Conservation (phyloP, 208 protist genomes). For the Leptomonas seymouri region DNA sequence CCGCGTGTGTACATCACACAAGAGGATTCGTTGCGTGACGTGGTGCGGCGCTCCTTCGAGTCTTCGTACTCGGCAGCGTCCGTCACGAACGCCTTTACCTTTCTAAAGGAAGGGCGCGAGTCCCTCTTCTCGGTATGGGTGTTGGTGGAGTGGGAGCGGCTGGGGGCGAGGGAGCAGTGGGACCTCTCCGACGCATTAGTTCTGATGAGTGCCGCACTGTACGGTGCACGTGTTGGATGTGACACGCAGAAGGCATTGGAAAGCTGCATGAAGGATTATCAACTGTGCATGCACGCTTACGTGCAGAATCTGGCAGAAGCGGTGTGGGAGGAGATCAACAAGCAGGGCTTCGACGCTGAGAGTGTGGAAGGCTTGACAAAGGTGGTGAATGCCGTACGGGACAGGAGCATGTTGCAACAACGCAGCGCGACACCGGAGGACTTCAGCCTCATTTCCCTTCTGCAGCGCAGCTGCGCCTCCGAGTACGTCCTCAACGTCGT, state of each 20-base stretch:
- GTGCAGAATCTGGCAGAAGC: slow-evolving; percentile 21
- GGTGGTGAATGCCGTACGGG: slow-evolving; percentile 18
- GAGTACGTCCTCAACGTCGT: slow-evolving; percentile 58
- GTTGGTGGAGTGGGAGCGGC: slow-evolving; percentile 45
- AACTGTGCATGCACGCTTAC: slow-evolving; percentile 19
- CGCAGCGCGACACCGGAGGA: slow-evolving; percentile 43
- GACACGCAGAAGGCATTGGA: slow-evolving; percentile 3
- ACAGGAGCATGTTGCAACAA: slow-evolving; percentile 24
- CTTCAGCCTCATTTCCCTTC: slow-evolving; percentile 42
- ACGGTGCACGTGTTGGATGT: slow-evolving; percentile 23
- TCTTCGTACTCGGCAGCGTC: slow-evolving; percentile 18
- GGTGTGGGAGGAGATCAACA: slow-evolving; percentile 20
- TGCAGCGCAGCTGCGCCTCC: slow-evolving; percentile 29
- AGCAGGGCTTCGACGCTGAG: slow-evolving; percentile 4
- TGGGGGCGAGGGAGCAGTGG: slow-evolving; percentile 31
- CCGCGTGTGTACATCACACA: slow-evolving; percentile 22
- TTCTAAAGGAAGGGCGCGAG: slow-evolving; percentile 46
- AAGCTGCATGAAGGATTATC: slow-evolving; percentile 24
- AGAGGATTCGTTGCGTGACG: slow-evolving; percentile 21
- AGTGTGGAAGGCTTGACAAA: slow-evolving; percentile 17
- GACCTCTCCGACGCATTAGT: slow-evolving; percentile 45
- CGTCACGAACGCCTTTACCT: slow-evolving; percentile 46
- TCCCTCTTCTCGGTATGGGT: slow-evolving; percentile 51
- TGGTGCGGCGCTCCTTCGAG: slow-evolving; percentile 44
- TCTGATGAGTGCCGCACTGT: slow-evolving; percentile 45